Percentiles rank a stretch among this genome's conserved stretches.
These are phyloP conservation scores for Ascocoryne sarcoides DNA, from an alignment of 2,329 filamentous ascomycete species.

Conservation along the genomic window DNA sequence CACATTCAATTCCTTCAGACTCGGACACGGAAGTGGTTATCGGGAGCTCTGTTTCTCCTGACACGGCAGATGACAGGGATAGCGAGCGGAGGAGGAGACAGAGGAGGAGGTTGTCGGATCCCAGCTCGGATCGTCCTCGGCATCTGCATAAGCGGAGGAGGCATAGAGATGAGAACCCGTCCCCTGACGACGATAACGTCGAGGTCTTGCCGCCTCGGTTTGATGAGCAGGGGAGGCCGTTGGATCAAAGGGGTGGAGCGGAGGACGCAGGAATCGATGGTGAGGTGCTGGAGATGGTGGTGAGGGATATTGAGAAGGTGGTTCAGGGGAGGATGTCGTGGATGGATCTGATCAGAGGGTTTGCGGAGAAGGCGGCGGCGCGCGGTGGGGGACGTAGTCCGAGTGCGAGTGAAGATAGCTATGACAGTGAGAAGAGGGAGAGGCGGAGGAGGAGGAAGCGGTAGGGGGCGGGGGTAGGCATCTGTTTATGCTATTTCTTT, in stretches of 20 bases:
- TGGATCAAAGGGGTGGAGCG: constrained; percentile 6
- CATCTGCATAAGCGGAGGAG: background rate
- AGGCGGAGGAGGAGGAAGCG: constrained; percentile 2
- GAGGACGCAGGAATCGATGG: constrained; percentile 4
- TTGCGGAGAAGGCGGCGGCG: constrained; percentile 15
- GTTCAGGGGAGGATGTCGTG: constrained; percentile 24
- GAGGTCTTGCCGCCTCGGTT: constrained; percentile 26
- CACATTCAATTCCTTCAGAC: background rate
- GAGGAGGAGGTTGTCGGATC: background rate
- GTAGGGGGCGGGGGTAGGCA: too few relatives aligned
- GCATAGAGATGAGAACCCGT: background rate
- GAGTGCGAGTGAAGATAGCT: background rate
- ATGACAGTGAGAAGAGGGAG: background rate
- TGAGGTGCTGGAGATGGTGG: constrained; percentile 26
- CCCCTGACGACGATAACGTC: constrained; percentile 11
- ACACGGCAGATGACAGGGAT: background rate
- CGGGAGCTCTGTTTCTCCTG: too few relatives aligned
- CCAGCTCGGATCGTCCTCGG: background rate
- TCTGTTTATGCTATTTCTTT: too few relatives aligned
- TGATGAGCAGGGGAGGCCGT: constrained; percentile 21
- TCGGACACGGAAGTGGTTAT: background rate
- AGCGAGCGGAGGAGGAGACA: background rate
- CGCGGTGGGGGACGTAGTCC: background rate
- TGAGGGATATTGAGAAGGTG: constrained; percentile 21
- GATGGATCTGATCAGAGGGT: constrained; percentile 23